Conservation (phyloP, 2,329 filamentous ascomycete species). For the Penicillium sclerotigenum region DNA sequence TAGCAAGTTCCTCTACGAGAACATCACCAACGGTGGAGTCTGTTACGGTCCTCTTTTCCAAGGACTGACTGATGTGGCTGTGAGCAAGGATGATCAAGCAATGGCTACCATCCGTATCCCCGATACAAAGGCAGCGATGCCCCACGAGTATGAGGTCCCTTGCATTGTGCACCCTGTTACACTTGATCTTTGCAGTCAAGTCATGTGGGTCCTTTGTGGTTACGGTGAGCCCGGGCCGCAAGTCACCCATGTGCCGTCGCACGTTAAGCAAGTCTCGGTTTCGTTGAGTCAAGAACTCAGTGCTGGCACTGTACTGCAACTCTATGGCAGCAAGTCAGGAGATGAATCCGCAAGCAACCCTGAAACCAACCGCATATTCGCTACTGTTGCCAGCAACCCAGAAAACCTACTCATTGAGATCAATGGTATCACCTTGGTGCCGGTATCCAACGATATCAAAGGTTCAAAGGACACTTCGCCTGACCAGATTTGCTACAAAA, state of each 20-base stretch:
- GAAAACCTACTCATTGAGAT: slow-evolving; percentile 15
- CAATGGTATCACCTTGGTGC: slow-evolving; percentile 14
- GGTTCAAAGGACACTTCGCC: slow-evolving; percentile 14
- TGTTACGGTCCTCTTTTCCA: slow-evolving; percentile 19
- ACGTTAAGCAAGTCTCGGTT: slow-evolving; percentile 16
- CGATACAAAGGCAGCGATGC: slow-evolving; percentile 18
- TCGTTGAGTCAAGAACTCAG: slow-evolving; percentile 7
- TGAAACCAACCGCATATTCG: slow-evolving; percentile 16
- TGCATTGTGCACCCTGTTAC: slow-evolving; percentile 20
- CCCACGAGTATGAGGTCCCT: slow-evolving; percentile 9
- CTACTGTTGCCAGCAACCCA: slow-evolving; percentile 8
- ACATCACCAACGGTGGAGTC: slow-evolving; percentile 14
- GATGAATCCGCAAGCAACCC: slow-evolving; percentile 11
- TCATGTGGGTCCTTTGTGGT: slow-evolving; percentile 18
- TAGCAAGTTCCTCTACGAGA: slow-evolving; percentile 12
- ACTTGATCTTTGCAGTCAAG: slow-evolving; percentile 17
- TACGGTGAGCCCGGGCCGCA: slow-evolving; percentile 14
- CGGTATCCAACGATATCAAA: slow-evolving; percentile 16
- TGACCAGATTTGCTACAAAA: slow-evolving; percentile 18
- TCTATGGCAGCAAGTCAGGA: slow-evolving; percentile 10
- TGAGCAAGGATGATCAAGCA: slow-evolving; percentile 1
- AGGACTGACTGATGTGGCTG: slow-evolving; percentile 12
- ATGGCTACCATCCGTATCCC: slow-evolving; percentile 15
- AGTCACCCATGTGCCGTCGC: slow-evolving; percentile 16
- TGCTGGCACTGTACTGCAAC: slow-evolving; percentile 10